Percentiles rank a stretch among this genome's conserved stretches.
Evolutionary conservation across 2,329 filamentous ascomycete species (phyloP).

Genomic region (Claviceps sp.): DNA sequence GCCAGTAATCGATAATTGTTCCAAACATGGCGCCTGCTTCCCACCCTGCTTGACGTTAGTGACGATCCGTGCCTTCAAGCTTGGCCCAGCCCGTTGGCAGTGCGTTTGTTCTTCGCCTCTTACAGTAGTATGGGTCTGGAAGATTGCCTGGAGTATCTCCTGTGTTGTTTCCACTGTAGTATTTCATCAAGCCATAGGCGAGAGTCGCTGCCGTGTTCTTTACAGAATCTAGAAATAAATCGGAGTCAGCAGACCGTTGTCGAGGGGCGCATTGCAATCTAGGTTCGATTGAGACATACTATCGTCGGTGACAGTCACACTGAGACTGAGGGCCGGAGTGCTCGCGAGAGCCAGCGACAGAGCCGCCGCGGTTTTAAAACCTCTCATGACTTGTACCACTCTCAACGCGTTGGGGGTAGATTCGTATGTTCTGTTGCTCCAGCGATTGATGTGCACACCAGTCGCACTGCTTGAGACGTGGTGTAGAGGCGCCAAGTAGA

Average conservation of each 20-base stretch:
- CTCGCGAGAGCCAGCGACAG: constrained; percentile 8
- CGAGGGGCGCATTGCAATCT: not conserved
- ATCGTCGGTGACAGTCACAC: constrained; percentile 19
- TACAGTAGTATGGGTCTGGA: constrained; percentile 51
- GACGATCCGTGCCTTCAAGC: not conserved
- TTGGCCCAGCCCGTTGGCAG: constrained; percentile 12
- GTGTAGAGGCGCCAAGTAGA: not conserved
- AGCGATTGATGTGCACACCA: not conserved
- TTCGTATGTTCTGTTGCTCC: not conserved
- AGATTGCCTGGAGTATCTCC: constrained; percentile 45
- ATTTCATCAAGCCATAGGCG: constrained; percentile 33
- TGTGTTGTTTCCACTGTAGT: constrained; percentile 44
- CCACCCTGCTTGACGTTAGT: constrained; percentile 38
- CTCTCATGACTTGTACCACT: constrained; percentile 1
- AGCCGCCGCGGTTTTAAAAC: not conserved
- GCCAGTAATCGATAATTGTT: constrained; percentile 59
- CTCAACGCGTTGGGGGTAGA: not conserved
- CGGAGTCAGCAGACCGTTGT: not conserved
- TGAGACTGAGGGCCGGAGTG: constrained; percentile 12
- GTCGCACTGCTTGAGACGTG: not conserved
- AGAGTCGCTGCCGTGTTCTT: constrained; percentile 34
- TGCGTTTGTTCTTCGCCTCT: constrained; percentile 14
- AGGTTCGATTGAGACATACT: constrained; percentile 11
- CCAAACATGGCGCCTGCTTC: constrained; percentile 61
- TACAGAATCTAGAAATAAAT: constrained; percentile 28